Base-by-base conservation (phyloP, 1,284 basidiomycete genomes). In the Melampsora medusae region DNA sequence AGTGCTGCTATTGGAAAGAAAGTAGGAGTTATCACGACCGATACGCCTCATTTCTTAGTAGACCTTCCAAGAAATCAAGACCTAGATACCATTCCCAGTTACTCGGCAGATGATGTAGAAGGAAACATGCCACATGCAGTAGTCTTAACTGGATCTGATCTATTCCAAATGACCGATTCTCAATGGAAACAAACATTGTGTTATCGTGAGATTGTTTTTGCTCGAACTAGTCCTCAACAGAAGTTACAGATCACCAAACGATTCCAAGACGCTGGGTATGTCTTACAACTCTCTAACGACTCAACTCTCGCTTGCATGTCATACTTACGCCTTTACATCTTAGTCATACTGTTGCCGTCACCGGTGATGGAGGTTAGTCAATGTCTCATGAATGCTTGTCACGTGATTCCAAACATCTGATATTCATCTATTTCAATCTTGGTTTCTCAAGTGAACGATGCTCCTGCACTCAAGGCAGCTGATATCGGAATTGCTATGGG, bases 191-290 rank as follows among this genome's bases (percentile, higher is more conserved):
- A 83, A 70, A 84, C 86, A 25, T 86, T 85, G 62, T 80, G 85
- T 67, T 90, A 89, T 81, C 85, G 87, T 38, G 90, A 91, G 81
- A 86, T 91, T 74, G 89, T 91, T 9, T 91, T 91, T 78, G 89
- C 90, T 0, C 86, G 90, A 42, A 91, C 89, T 1, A 89, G 89
- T 0, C 90, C 90, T 0, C 88, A 90, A 80, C 88, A 89, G 82
- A 91, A 91, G 81, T 84, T 91, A 17, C 84, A 86, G 48, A 91
- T 91, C 77, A 90, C 91, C 77, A 86, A 87, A 74, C 86, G 87
- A 65, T 86, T 89, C 78, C 87, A 89, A 80, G 82, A 82, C 42
- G 42, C 42, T 19, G 84, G 87, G 3, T 85, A 85, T 3, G 86
- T 86, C n/a, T 22, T 9, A 31, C 10, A 59, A 31, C 14, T 17